Conservation (phyloP, 2,329 filamentous ascomycete species). For the Coccinonectria pachysandricola region DNA sequence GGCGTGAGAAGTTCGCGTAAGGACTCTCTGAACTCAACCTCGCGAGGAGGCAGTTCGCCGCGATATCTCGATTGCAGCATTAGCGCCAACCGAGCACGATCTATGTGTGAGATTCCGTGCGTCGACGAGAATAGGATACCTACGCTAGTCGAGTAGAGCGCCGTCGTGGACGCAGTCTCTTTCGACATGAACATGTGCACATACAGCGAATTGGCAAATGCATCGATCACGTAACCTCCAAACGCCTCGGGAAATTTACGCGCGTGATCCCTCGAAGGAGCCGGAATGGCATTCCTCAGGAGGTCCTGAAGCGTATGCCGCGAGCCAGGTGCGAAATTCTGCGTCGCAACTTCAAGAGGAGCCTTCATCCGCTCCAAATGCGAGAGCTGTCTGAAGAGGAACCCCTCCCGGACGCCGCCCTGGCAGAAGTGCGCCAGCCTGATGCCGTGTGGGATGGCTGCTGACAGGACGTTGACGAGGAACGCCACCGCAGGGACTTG, state of each 20-base stretch:
- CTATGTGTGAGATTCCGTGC: slow-evolving; percentile 51
- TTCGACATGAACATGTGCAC: slow-evolving; percentile 39
- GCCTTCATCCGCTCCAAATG: slow-evolving; percentile 37
- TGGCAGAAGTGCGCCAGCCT: slow-evolving; percentile 58
- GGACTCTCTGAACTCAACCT: slow-evolving; percentile 42
- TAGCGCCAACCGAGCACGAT: slow-evolving; percentile 50
- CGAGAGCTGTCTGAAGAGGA: slow-evolving; percentile 45
- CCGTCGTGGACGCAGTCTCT: slow-evolving; percentile 45
- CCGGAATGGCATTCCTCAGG: slow-evolving; percentile 37
- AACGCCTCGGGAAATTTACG: slow-evolving; percentile 30
- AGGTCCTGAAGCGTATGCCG: slow-evolving; percentile 35
- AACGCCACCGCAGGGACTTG: slow-evolving; percentile 62
- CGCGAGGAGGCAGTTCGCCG: slow-evolving; percentile 48
- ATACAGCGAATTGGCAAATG: slow-evolving; percentile 50
- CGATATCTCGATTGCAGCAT: slow-evolving; percentile 55
- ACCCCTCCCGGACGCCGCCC: slow-evolving; percentile 59
- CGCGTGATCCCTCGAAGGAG: slow-evolving; percentile 11
- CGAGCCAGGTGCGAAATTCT: slow-evolving; percentile 38
- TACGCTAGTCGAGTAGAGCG: slow-evolving; percentile 52
- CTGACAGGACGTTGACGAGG: slow-evolving; percentile 50
- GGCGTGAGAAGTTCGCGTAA: slow-evolving; percentile 43
- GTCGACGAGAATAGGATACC: slow-evolving; percentile 50
- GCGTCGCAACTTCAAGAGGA: slow-evolving; percentile 51
- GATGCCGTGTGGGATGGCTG: slow-evolving; percentile 49
- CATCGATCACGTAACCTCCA: slow-evolving; percentile 36